phyloP scores from a whole-genome alignment of 257 asterid species.

The Solanum bulbocastanum region DNA sequence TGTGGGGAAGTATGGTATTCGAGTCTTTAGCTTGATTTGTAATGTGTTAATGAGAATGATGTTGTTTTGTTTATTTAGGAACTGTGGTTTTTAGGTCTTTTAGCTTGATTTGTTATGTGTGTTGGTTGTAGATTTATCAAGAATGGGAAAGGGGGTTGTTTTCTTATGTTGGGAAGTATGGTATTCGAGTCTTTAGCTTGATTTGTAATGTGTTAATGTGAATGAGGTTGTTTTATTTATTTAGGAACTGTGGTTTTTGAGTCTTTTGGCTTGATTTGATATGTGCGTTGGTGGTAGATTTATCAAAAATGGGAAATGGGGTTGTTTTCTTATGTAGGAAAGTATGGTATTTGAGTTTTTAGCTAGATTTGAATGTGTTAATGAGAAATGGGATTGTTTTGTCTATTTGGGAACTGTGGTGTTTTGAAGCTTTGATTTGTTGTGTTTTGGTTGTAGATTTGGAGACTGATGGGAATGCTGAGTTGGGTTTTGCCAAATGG shows the following conservation, averaged over 20 bases:
- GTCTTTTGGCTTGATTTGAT: background rate
- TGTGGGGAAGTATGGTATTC: background rate
- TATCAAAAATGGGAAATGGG: background rate
- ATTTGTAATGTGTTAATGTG: background rate
- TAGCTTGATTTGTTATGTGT: background rate
- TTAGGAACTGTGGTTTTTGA: background rate
- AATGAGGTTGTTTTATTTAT: constrained; percentile 8
- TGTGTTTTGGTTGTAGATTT: constrained; percentile 33
- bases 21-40: background rate
- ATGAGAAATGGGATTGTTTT: background rate
- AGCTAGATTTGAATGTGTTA: background rate
- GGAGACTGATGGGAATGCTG: constrained; percentile 50
- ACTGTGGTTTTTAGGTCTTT: background rate
- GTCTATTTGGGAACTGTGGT: background rate
- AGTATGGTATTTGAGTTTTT: background rate
- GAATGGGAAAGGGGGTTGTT: background rate
- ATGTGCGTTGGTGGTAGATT: background rate
- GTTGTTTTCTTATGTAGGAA: background rate
- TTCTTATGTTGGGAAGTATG: background rate
- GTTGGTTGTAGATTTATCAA: background rate
- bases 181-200: background rate
- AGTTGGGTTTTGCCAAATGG: constrained; percentile 77
- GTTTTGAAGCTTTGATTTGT: background rate
- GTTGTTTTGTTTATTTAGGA: background rate
- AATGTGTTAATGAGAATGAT: constrained; percentile 11